Conservation (phyloP, 2,329 filamentous ascomycete genomes). For the Alternaria burnsii region DNA sequence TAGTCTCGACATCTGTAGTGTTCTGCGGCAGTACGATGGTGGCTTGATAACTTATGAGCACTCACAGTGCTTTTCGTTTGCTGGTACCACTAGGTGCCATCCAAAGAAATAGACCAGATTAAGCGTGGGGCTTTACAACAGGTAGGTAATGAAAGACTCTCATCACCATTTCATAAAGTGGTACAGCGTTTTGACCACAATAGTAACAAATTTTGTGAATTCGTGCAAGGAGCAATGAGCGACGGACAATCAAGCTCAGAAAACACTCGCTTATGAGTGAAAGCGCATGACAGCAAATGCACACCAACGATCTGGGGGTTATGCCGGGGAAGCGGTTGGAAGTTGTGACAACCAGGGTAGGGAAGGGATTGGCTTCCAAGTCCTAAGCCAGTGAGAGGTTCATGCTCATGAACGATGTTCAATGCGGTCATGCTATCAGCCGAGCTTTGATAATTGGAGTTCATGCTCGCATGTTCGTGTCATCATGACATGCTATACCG, state of each 20-base stretch:
- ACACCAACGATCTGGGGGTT: not conserved
- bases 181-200: not conserved
- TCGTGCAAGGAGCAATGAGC: not conserved
- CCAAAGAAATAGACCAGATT: not conserved
- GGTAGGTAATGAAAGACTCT: not conserved
- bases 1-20: not conserved
- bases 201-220: not conserved
- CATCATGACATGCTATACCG: not conserved
- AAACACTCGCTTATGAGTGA: not conserved
- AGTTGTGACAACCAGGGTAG: not conserved
- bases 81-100: not conserved
- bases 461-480: not conserved
- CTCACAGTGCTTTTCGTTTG: not conserved
- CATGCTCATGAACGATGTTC: not conserved
- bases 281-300: not conserved
- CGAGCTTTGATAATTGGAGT: not conserved
- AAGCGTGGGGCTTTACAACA: not conserved
- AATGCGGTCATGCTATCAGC: not conserved
- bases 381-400: not conserved
- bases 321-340: not conserved
- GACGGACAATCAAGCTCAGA: not conserved
- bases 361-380: not conserved
- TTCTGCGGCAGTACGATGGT: not conserved
- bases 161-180: not conserved
- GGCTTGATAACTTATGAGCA: not conserved